Evolutionary conservation across 129 eudicot genomes (phyloP).

Genomic region (Saposhnikovia divaricata): DNA sequence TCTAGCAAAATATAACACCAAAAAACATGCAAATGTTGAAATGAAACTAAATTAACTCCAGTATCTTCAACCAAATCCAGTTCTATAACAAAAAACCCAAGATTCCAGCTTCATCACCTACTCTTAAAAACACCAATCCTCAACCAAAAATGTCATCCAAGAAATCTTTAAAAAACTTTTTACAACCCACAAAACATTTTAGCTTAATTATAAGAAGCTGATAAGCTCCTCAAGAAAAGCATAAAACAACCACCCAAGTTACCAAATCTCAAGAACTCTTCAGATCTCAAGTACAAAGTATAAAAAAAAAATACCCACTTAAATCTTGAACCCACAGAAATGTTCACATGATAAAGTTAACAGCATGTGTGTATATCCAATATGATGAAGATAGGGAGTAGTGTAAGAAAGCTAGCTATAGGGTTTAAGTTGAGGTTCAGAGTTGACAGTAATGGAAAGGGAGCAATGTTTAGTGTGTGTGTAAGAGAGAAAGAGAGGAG

Average conservation of each 20-base stretch:
- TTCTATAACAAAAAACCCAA: conserved; percentile 15
- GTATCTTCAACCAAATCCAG: conserved; percentile 25
- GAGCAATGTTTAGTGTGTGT: neutral
- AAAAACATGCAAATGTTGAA: conserved; percentile 5
- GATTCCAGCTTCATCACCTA: conserved; percentile 20
- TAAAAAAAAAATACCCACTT: neutral
- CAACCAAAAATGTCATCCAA: neutral
- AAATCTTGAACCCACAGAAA: neutral
- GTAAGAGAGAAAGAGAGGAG: neutral
- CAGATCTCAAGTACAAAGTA: conserved; percentile 14
- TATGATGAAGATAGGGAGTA: neutral
- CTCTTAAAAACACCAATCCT: conserved; percentile 4
- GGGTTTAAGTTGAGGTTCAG: conserved; percentile 3
- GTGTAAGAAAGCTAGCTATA: neutral
- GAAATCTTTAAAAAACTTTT: neutral
- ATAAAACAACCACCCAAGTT: neutral
- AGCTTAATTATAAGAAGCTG: neutral
- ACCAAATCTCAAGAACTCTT: neutral
- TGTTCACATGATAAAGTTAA: neutral
- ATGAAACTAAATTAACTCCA: neutral
- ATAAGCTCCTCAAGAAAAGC: neutral
- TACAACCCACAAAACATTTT: neutral
- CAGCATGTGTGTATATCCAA: neutral
- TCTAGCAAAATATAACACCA: neutral
- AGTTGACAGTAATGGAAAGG: conserved; percentile 3